phyloP scores from a whole-genome alignment of 2,329 filamentous ascomycete species.

The Cordyceps cicadae region DNA sequence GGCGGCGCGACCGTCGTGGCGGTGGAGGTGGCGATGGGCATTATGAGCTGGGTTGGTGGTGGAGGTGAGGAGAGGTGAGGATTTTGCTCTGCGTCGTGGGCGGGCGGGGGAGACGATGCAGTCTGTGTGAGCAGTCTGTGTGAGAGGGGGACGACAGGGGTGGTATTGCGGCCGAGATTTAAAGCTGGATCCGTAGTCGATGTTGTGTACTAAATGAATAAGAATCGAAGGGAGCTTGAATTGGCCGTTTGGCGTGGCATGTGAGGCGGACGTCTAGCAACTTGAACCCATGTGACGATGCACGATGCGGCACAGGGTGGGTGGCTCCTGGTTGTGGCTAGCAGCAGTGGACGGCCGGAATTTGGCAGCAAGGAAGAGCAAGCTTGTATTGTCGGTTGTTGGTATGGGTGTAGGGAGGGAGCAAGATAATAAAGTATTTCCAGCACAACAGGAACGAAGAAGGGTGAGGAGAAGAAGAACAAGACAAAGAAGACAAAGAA shows the following conservation, averaged over 20 bases:
- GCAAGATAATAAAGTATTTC: too few relatives aligned
- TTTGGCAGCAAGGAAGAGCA: too few relatives aligned
- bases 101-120: neutral
- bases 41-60: neutral
- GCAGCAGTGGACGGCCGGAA: neutral
- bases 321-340: neutral
- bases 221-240: constrained; percentile 14
- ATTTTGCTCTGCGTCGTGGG: constrained; percentile 22
- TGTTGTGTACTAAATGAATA: neutral
- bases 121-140: neutral
- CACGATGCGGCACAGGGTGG: too few relatives aligned
- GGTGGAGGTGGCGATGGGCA: neutral
- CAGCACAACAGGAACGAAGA: neutral
- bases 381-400: too few relatives aligned
- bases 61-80: neutral
- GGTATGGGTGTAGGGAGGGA: neutral
- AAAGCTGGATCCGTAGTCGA: neutral
- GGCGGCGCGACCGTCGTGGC: constrained; percentile 27
- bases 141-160: neutral
- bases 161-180: neutral
- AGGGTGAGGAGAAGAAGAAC: neutral
- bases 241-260: constrained; percentile 6
- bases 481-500: neutral
- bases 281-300: constrained; percentile 5
- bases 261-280: neutral